phyloP scores from a whole-genome alignment of 1,284 basidiomycete species.

The Fomitopsis pinicola region DNA sequence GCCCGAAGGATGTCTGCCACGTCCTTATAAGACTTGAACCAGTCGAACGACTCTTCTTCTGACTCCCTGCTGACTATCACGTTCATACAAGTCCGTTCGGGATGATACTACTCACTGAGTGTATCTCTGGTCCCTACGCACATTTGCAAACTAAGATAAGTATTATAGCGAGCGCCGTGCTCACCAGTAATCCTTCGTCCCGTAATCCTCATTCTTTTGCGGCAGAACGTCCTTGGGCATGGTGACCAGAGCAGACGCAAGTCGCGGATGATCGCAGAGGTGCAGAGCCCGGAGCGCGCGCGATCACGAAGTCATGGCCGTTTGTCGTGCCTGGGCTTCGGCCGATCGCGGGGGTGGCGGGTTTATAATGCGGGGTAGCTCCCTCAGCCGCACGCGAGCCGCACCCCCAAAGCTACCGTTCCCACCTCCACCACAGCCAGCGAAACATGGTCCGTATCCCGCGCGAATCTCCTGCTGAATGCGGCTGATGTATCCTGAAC shows the following conservation, averaged over 20 bases:
- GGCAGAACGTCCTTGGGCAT: slow-evolving; percentile 42
- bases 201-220: slow-evolving; percentile 69
- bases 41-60: slow-evolving; percentile 73
- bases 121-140: slow-evolving; percentile 65
- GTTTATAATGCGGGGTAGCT: slow-evolving; percentile 13
- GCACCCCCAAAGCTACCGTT: neutral
- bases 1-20: slow-evolving; percentile 55
- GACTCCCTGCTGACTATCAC: slow-evolving; percentile 45
- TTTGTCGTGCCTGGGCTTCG: slow-evolving; percentile 2
- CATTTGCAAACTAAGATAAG: neutral
- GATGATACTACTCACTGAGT: slow-evolving; percentile 41
- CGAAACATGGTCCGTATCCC: slow-evolving; percentile 13
- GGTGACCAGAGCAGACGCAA: neutral
- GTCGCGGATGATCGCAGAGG: neutral
- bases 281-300: neutral
- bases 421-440: neutral
- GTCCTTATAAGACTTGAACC: slow-evolving; percentile 78
- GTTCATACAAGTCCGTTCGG: neutral
- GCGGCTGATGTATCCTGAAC: neutral
- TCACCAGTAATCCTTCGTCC: slow-evolving; percentile 74
- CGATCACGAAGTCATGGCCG: neutral
- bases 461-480: neutral
- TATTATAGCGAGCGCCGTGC: neutral
- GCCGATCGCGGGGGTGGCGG: slow-evolving; percentile 4
- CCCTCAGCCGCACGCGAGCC: neutral